Evolutionary conservation across 345 rosid species (phyloP).

Genomic region (Hirschfeldia incana): DNA sequence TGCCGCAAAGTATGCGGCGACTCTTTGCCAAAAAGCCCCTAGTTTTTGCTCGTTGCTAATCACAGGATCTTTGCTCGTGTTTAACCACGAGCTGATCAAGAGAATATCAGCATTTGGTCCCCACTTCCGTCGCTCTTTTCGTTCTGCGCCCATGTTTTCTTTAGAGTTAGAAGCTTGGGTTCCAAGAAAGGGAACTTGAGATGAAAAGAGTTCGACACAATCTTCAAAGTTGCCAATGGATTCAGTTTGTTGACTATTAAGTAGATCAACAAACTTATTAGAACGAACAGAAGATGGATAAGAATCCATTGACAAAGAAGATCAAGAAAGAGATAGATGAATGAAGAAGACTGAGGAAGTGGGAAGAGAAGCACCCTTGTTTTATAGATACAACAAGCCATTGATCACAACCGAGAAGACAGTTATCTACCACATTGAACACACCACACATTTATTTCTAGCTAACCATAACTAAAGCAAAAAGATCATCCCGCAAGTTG

Average conservation of each 20-base stretch:
- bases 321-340: neutral
- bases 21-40: neutral
- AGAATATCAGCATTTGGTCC: neutral
- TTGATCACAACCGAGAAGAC: no score
- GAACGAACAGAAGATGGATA: neutral
- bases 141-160: neutral
- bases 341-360: no score
- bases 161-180: neutral
- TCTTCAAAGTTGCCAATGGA: neutral
- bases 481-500: no score
- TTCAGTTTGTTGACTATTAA: neutral
- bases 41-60: neutral
- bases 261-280: neutral
- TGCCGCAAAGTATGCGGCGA: neutral
- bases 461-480: no score
- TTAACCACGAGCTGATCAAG: neutral
- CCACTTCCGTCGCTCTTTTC: neutral
- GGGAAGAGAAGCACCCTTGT: no score
- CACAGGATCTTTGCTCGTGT: neutral
- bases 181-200: neutral
- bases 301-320: neutral
- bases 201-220: neutral
- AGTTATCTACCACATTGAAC: no score
- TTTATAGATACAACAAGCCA: no score
- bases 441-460: no score